Percentiles rank a stretch among this genome's conserved stretches.
These are phyloP conservation scores for Debaryomyces sp. DNA, from an alignment of 1,139 yeast species.

Conservation along the genomic window DNA sequence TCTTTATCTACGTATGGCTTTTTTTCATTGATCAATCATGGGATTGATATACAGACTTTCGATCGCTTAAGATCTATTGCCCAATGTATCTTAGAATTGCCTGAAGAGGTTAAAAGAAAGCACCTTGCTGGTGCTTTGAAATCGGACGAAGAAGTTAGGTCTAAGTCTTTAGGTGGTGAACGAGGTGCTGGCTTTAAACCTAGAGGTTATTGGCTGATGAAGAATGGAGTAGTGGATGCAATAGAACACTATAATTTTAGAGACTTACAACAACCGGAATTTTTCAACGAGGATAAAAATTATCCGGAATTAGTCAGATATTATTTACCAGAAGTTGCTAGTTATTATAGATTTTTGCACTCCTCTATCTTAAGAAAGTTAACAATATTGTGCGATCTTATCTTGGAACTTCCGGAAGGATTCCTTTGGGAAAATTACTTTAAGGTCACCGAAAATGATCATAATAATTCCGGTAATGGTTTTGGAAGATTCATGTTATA, in stretches of 20 bases:
- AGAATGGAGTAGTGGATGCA: slow-evolving; percentile 31
- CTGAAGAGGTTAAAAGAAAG: slow-evolving; percentile 21
- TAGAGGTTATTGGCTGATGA: slow-evolving; percentile 35
- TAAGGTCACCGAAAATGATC: slow-evolving; percentile 24
- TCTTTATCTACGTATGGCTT: slow-evolving; percentile 27
- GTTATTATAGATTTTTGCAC: slow-evolving; percentile 30
- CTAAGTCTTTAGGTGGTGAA: slow-evolving; percentile 26
- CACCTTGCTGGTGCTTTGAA: slow-evolving; percentile 30
- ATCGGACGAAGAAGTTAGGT: slow-evolving; percentile 32
- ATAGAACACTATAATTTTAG: slow-evolving; percentile 32
- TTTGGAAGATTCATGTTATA: slow-evolving; percentile 38
- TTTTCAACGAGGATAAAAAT: slow-evolving; percentile 21
- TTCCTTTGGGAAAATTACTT: slow-evolving; percentile 33
- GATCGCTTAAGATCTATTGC: slow-evolving; percentile 24
- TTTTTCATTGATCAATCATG: slow-evolving; percentile 24
- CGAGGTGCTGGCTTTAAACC: slow-evolving; percentile 35
- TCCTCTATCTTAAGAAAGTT: slow-evolving; percentile 26
- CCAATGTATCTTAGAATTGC: slow-evolving; percentile 25
- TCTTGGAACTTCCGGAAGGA: slow-evolving; percentile 36
- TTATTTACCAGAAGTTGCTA: slow-evolving; percentile 28
- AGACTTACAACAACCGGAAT: slow-evolving; percentile 24
- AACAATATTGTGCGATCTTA: slow-evolving; percentile 29
- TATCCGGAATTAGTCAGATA: slow-evolving; percentile 34
- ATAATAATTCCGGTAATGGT: slow-evolving; percentile 31
- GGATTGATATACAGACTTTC: slow-evolving; percentile 19